Percentiles rank a stretch among this genome's conserved stretches.
phyloP scores from a whole-genome alignment of 192 early-diverging fungal species.

The Gonapodya prolifera region DNA sequence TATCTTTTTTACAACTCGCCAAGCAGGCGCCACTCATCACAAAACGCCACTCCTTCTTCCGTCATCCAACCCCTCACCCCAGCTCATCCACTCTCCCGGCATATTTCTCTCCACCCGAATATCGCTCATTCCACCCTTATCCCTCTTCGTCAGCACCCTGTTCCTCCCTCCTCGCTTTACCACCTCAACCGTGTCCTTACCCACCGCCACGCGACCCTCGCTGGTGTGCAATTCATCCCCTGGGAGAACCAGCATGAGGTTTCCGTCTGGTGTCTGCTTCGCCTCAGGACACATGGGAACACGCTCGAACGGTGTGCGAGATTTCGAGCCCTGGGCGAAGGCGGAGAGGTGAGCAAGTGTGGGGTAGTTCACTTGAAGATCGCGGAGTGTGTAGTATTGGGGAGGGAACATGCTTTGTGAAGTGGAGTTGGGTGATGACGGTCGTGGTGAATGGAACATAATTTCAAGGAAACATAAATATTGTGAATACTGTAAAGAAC shows the following conservation, averaged over 20 bases:
- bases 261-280: neutral
- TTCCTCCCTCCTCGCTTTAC: neutral
- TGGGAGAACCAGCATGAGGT: neutral
- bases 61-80: neutral
- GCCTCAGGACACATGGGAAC: neutral
- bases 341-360: neutral
- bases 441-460: too few species aligned
- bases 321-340: neutral
- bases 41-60: neutral
- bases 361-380: neutral
- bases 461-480: too few species aligned
- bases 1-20: too few species aligned
- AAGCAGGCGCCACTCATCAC: too few species aligned
- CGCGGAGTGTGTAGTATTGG: neutral
- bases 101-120: neutral
- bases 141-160: neutral
- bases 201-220: neutral
- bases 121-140: neutral
- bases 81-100: neutral
- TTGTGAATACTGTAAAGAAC: too few species aligned
- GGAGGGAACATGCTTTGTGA: neutral
- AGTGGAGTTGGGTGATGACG: neutral
- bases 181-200: neutral
- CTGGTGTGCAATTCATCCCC: neutral
- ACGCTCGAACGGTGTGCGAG: slow-evolving; percentile 1